These are phyloP conservation scores for Psilocybe azurescens DNA, from an alignment of 768 basidiomycete species.

Conservation along the genomic window DNA sequence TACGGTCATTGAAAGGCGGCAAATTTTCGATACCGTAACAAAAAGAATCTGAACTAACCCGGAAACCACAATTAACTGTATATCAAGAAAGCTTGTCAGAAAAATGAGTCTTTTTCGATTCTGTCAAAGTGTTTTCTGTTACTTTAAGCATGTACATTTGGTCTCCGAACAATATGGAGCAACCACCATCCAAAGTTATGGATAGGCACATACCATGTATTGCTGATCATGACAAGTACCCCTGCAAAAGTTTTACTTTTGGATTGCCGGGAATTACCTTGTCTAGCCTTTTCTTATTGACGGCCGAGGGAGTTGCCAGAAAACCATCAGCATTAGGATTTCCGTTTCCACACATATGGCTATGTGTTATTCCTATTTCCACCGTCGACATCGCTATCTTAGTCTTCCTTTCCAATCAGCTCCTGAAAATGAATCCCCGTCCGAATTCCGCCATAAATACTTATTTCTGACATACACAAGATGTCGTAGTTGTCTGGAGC, in stretches of 20 bases:
- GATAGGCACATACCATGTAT: background rate
- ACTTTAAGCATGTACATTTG: background rate
- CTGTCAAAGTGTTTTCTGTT: background rate
- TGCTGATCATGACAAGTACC: constrained; percentile 1
- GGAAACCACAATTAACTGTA: background rate
- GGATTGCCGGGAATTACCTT: constrained; percentile 3
- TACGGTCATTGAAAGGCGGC: background rate
- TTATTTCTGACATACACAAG: background rate
- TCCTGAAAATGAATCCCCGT: background rate
- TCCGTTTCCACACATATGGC: background rate
- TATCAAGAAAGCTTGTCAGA: background rate
- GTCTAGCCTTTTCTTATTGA: background rate
- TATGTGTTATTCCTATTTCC: background rate
- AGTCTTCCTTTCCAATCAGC: background rate
- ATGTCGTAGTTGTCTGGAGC: background rate
- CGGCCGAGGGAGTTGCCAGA: background rate
- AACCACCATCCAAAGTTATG: background rate
- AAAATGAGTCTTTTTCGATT: background rate
- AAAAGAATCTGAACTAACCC: background rate
- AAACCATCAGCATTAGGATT: background rate
- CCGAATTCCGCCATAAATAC: background rate
- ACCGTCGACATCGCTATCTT: background rate
- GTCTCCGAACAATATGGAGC: background rate
- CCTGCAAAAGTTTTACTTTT: background rate
- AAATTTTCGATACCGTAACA: background rate